Evolutionary conservation across 768 basidiomycete species (phyloP), one percentile per base, ranked within the genome.

Genomic region (Pleurotus tuber-regium): DNA sequence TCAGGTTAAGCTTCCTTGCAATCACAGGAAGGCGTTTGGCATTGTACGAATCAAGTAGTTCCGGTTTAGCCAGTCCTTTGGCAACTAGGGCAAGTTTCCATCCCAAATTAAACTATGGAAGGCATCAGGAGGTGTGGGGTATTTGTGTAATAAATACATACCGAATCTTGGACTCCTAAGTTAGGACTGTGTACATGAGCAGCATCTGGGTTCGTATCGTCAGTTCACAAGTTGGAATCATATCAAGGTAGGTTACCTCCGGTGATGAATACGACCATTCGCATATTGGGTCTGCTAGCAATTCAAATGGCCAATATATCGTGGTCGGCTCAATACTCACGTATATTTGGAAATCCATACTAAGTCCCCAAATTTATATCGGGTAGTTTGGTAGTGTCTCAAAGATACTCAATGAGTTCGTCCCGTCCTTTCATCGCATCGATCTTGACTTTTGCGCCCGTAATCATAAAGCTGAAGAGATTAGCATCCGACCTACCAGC

Each of bases 61-160:
- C 52, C 0, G 47, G 54, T 3, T 68, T 59, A 2, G 76, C 64
- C 24, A 70, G 54, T 2, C 66, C 64, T 49, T 73, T 74, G 29
- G 65, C 49, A 7, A 74, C 75, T 3, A 75, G 63, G 2, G 75
- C 63, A 9, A 78, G 55, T 54, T 79, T 79, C 78, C 74, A 77
- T 0, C 61, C 66, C 1, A 78, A 58, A 54, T 78, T 78, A 56
- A 66, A 59, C 71, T 76, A 39, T 2, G 12, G 43, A 3, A 23
- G 33, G n/a, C 1, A 11, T 7, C 41, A 39, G 26, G 31, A 23
- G 26, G 1, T 3, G 1, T 36, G 19, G 25, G 50, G 19, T 48
- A 46, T 12, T 5, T 14, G 6, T 33, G 18, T 26, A 31, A 43
- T 21, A 12, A 19, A 18, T 10, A 51, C 70, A 33, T 49, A 75